These are phyloP conservation scores for Teratosphaeria zuluensis DNA, from an alignment of 2,329 filamentous ascomycete species.

Conservation along the genomic window DNA sequence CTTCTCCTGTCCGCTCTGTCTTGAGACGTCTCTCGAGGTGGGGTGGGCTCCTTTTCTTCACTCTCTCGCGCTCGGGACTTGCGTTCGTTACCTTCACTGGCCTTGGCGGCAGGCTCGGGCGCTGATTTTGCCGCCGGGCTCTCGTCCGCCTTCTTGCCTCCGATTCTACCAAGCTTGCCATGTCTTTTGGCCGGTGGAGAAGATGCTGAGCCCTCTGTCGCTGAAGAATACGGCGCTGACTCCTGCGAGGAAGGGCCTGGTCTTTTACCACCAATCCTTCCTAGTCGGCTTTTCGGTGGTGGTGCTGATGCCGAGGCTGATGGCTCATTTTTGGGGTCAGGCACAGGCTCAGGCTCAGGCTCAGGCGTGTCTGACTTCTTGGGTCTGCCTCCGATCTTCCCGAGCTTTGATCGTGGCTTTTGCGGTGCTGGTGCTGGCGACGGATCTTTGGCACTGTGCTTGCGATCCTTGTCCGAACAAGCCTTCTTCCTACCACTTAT, in stretches of 20 bases:
- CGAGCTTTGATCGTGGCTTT: constrained; percentile 2
- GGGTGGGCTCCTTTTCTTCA: constrained; percentile 21
- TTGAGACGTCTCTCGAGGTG: constrained; percentile 33
- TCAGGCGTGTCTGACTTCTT: background rate
- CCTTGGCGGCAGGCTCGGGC: background rate
- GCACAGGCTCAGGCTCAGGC: background rate
- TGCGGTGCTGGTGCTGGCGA: background rate
- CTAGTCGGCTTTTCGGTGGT: background rate
- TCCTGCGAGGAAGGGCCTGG: background rate
- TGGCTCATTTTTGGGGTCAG: background rate
- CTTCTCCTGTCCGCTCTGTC: constrained; percentile 47
- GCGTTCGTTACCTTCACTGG: background rate
- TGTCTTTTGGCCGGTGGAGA: background rate
- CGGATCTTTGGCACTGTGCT: background rate
- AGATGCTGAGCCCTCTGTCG: background rate
- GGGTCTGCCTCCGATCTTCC: constrained; percentile 3
- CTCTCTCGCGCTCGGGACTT: background rate
- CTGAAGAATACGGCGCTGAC: background rate
- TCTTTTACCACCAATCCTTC: background rate
- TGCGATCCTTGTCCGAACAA: background rate
- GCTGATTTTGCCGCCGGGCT: background rate
- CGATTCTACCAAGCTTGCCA: constrained; percentile 1
- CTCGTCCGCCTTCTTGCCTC: background rate
- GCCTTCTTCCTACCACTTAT: constrained; percentile 8
- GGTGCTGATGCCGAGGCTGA: background rate